Base-by-base conservation (phyloP, 768 basidiomycete genomes). In the Lentinula detonsa region DNA sequence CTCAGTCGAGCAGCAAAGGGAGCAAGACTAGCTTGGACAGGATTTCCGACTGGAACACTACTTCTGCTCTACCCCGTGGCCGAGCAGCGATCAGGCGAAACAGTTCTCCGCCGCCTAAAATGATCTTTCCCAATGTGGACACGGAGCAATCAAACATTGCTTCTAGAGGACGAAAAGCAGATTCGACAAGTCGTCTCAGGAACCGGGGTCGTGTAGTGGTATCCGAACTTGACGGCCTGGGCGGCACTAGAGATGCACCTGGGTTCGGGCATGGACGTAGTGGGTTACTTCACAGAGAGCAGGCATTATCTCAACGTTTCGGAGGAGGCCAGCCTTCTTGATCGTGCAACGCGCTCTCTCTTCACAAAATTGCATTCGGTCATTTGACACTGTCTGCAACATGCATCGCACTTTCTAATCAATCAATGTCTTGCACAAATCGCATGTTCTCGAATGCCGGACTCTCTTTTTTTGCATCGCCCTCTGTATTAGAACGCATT, bases 231-330 rank as follows among this genome's bases (percentile, higher is more conserved):
- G 79, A 81, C 46, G 80, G 74, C 2, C 63, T 73, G 18, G 75
- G 72, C 34, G 66, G 66, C 51, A 73, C 74, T 37, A 72, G 72
- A n/a, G 73, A 76, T 40, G 86, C 83, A 2, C 87, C 87, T 40
- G 87, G 87, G 8, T 84, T 73, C 61, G 87, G 86, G 5, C 74
- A 74, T 45, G 87, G 87, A 57, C 81, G 87, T 55, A 89, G 86
- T 64, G 88, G 87, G 6, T 70, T 90, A 54, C 64, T 81, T 55
- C 73, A 77, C 59, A 73, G 81, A 33, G 79, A 78, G 66, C 71
- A 75, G 62, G 37, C 31, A 21, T 42, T 60, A 16, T 59, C 57
- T n/a, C 50, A 53, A 33, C 59, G 62, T 60, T 48, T 48, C 33
- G 18, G 31, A 28, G 52, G 13, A 31, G 39, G 49, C 55, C 35